Base-by-base conservation (phyloP, 257 asterid genomes). In the Linaria vulgaris region DNA sequence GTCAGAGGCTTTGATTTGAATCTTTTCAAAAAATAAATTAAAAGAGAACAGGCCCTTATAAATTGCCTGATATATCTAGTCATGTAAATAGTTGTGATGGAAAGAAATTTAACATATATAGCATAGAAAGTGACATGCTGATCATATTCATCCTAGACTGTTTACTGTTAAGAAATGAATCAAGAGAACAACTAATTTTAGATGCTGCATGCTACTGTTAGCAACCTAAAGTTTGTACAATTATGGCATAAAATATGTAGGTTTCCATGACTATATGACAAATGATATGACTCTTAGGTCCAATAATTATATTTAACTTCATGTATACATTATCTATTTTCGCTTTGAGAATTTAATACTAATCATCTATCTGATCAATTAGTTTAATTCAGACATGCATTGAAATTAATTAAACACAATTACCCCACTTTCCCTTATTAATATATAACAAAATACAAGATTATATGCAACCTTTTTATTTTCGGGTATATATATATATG, bases 1-100 rank as follows among this genome's bases (percentile, higher is more conserved):
- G n/a, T n/a, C n/a, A 25, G 34, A 12, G 31, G 16, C 6, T 27
- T 5, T 15, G 54, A 34, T 44, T 47, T 61, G 62, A 41, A n/a
- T n/a, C n/a, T n/a, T n/a, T n/a, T n/a, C n/a, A n/a, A 6, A 47
- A 59, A 34, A 15, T 24, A 1, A 34, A 23, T n/a, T 16, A 24
- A 17, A 9, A 48, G 49, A 10, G 57, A 61, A 71, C 15, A 34
- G 46, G 74, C 44, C 60, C 65, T 24, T 59, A 21, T 56, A 61
- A 64, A n/a, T 54, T 72, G 50, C 73, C 67, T 41, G 5, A 65
- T 47, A 48, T 69, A 66, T 68, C 71, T 61, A 77, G 68, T 46
- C 71, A 72, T 55, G 71, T 65, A 72, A 60, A 64, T 72, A 72
- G 65, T 41, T 59, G 64, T 1, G 8, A 41, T 16, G 56, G 25